These are phyloP conservation scores for Verticillium isaacii DNA, from an alignment of 2,329 filamentous ascomycete species.

Conservation along the genomic window DNA sequence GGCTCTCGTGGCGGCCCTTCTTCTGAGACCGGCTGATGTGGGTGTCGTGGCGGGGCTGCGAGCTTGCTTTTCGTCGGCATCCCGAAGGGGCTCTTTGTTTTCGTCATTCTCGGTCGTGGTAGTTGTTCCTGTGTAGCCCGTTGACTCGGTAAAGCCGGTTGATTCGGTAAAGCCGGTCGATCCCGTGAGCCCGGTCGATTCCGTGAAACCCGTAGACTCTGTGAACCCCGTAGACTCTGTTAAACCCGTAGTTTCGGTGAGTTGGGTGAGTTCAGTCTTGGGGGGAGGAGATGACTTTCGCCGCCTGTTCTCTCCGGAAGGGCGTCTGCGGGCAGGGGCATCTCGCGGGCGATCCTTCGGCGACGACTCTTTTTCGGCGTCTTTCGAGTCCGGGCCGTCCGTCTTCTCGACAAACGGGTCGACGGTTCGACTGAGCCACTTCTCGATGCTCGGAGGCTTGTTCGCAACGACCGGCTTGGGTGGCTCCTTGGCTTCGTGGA, in stretches of 20 bases:
- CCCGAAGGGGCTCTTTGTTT: constrained; percentile 1
- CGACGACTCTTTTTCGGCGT: constrained; percentile 24
- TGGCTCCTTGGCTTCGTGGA: constrained; percentile 55
- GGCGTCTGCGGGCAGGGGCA: constrained; percentile 12
- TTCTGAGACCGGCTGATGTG: constrained; percentile 40
- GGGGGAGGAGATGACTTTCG: constrained; percentile 16
- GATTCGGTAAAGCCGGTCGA: constrained; percentile 5
- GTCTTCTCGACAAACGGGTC: constrained; percentile 54
- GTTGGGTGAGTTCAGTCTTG: constrained; percentile 17
- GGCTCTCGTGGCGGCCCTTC: constrained; percentile 51
- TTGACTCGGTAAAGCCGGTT: background rate
- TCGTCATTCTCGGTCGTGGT: constrained; percentile 10
- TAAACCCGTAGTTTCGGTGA: constrained; percentile 7
- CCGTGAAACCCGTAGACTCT: constrained; percentile 8
- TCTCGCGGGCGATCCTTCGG: constrained; percentile 25
- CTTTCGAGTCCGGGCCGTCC: constrained; percentile 9
- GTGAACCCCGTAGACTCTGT: constrained; percentile 9
- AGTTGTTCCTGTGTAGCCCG: constrained; percentile 5
- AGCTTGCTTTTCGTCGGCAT: constrained; percentile 6
- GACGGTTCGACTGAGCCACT: constrained; percentile 58
- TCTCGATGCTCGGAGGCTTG: constrained; percentile 60
- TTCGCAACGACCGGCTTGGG: constrained; percentile 44
- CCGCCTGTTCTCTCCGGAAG: constrained; percentile 17
- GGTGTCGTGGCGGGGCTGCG: constrained; percentile 20
- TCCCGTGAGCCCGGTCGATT: constrained; percentile 9